Conservation (phyloP, 2,329 filamentous ascomycete species). For the Fusarium sororula region DNA sequence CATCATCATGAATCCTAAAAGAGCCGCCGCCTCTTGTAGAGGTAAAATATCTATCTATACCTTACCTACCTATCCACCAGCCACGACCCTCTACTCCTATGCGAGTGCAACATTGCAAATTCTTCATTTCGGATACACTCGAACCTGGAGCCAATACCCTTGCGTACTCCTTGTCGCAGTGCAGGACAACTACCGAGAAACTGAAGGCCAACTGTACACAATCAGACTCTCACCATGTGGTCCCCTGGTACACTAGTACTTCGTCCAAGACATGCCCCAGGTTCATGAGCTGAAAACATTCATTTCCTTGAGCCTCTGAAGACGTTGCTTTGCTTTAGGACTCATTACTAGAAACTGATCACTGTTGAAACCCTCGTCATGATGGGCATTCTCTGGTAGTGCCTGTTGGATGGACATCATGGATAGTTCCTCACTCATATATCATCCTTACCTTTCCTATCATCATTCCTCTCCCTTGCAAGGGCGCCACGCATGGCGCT, state of each 20-base stretch:
- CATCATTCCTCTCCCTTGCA: conserved; percentile 6
- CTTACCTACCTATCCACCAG: neutral
- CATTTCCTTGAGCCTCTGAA: conserved; percentile 1
- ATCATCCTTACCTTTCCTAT: conserved; percentile 1
- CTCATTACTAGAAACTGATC: neutral
- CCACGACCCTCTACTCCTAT: conserved; percentile 5
- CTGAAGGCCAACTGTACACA: conserved; percentile 8
- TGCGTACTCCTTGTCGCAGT: conserved; percentile 3
- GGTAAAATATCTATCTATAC: neutral
- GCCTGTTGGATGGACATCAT: neutral
- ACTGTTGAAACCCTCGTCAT: neutral
- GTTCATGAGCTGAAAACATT: conserved; percentile 1
- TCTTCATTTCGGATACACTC: conserved; percentile 8
- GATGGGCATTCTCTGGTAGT: neutral
- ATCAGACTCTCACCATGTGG: conserved; percentile 32
- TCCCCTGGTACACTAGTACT: conserved; percentile 19
- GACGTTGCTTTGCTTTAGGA: neutral
- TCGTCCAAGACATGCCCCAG: conserved; percentile 33
- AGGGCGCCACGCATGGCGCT: conserved; percentile 24
- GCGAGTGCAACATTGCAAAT: conserved; percentile 24
- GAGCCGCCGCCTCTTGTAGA: neutral
- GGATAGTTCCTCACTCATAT: conserved; percentile 7
- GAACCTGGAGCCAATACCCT: neutral
- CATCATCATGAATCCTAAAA: neutral
- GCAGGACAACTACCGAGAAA: conserved; percentile 23